Conservation (phyloP, 768 basidiomycete species). For the Amanita rubescens region DNA sequence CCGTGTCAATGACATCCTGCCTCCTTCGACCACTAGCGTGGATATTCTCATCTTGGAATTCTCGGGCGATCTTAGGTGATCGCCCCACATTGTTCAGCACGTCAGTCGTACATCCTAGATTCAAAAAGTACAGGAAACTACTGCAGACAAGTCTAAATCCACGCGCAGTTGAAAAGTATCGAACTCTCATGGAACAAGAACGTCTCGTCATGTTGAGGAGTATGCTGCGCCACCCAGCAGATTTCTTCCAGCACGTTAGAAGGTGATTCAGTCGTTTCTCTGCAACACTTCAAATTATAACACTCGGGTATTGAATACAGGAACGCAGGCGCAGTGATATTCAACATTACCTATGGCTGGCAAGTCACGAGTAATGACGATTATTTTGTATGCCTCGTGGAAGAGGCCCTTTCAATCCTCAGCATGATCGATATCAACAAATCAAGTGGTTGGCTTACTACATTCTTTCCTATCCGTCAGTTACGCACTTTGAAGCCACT, state of each 20-base stretch:
- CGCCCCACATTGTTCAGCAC: slow-evolving; percentile 24
- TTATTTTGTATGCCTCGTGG: slow-evolving; percentile 23
- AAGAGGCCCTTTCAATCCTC: slow-evolving; percentile 22
- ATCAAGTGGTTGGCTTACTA: slow-evolving; percentile 31
- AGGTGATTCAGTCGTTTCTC: slow-evolving; percentile 14
- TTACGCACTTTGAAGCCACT: neutral
- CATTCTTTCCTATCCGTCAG: slow-evolving; percentile 30
- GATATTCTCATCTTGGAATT: slow-evolving; percentile 9
- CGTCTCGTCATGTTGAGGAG: slow-evolving; percentile 21
- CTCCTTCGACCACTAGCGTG: slow-evolving; percentile 6
- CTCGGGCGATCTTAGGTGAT: slow-evolving; percentile 23
- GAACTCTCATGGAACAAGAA: slow-evolving; percentile 24
- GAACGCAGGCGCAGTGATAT: slow-evolving; percentile 26
- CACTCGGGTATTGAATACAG: slow-evolving; percentile 16
- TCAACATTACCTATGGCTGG: slow-evolving; percentile 35
- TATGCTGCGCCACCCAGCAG: slow-evolving; percentile 22
- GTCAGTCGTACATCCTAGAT: slow-evolving; percentile 23
- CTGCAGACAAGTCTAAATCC: slow-evolving; percentile 30
- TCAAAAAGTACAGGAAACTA: slow-evolving; percentile 28
- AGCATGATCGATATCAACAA: slow-evolving; percentile 16
- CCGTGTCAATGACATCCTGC: neutral
- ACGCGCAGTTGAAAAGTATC: slow-evolving; percentile 26
- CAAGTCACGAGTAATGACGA: slow-evolving; percentile 27
- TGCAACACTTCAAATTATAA: no score
- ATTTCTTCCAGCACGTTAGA: slow-evolving; percentile 21